These are phyloP conservation scores for Pseudogymnoascus pannorum DNA, from an alignment of 2,329 filamentous ascomycete genomes.

Conservation along the genomic window DNA sequence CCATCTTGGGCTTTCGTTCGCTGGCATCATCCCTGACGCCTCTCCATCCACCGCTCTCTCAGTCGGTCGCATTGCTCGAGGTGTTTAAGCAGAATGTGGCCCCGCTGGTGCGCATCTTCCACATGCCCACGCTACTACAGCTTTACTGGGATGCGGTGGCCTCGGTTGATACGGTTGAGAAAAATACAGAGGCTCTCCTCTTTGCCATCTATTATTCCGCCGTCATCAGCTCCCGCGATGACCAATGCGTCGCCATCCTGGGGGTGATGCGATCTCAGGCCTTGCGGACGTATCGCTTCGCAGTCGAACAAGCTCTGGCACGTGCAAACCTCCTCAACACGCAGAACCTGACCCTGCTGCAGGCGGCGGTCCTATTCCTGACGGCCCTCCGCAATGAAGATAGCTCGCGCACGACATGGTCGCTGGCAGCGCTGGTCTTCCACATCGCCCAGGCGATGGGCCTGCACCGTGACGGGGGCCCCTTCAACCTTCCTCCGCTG, in stretches of 20 bases:
- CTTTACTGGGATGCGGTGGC: too few relatives aligned
- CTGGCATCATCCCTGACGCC: neutral
- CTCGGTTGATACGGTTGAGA: neutral
- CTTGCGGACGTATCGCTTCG: slow-evolving; percentile 39
- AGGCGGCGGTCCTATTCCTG: slow-evolving; percentile 52
- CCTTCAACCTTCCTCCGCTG: slow-evolving; percentile 46
- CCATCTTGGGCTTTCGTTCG: too few relatives aligned
- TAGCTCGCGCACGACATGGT: slow-evolving; percentile 46
- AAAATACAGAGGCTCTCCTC: slow-evolving; percentile 50
- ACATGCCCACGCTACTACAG: slow-evolving; percentile 49
- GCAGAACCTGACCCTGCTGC: slow-evolving; percentile 48
- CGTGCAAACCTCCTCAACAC: slow-evolving; percentile 51
- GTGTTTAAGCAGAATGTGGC: slow-evolving; percentile 65
- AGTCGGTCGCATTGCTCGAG: neutral
- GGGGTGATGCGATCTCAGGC: neutral
- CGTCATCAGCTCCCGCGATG: slow-evolving; percentile 31
- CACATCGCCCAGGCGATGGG: slow-evolving; percentile 37
- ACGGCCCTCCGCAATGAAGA: slow-evolving; percentile 40
- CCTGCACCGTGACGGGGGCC: slow-evolving; percentile 36
- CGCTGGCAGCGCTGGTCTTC: slow-evolving; percentile 34
- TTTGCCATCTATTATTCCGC: slow-evolving; percentile 56
- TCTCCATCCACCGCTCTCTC: neutral
- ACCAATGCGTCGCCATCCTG: slow-evolving; percentile 35
- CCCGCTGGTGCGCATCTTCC: slow-evolving; percentile 60
- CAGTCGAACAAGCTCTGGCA: slow-evolving; percentile 49